Base-by-base conservation (phyloP, 768 basidiomycete genomes). In the Pisolithus orientalis region DNA sequence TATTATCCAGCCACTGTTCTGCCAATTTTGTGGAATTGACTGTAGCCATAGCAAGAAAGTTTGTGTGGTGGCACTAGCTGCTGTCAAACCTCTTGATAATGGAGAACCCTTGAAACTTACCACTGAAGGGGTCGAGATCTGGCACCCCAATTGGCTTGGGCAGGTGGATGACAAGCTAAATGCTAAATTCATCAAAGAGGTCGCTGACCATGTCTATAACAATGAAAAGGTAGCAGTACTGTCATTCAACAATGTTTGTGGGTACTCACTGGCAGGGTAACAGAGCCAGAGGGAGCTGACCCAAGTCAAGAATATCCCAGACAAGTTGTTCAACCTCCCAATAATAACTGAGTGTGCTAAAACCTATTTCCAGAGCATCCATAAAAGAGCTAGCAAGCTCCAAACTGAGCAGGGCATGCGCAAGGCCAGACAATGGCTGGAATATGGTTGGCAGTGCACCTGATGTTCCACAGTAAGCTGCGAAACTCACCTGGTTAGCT, bases 81-180 rank as follows among this genome's bases (percentile, higher is more conserved):
- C 39, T 17, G 39, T 40, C 39, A 40, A n/a, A 21, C 39, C 39
- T 16, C 39, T 40, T 17, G 39, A 40, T 21, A 17, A 17, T 16
- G 8, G n/a, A 21, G 13, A 40, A 17, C 39, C 39, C 21, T 40
- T 40, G 4, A 7, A 40, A 17, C 14, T 39, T 5, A 14, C 38
- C 10, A 29, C 17, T 29, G 27, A 47, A 28, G 46, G 46, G 25
- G 21, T 17, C 10, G 46, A 47, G 34, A 32, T 32, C 21, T 47
- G 46, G 46, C 46, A 47, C 27, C 46, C 46, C 13, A 47, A 47
- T 16, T 47, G 46, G 46, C 29, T 47, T 11, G 46, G 46, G 17
- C 21, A 47, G 17, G 34, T 47, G 21, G 17, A 28, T 5, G 46
- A 47, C 21, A 21, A 21, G 21, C 21, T 21, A 21, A 21, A 21